Evolutionary conservation across 805 yeast genomes (phyloP), one percentile per base, ranked within the genome.

Genomic region (Ogataea paraovalis): DNA sequence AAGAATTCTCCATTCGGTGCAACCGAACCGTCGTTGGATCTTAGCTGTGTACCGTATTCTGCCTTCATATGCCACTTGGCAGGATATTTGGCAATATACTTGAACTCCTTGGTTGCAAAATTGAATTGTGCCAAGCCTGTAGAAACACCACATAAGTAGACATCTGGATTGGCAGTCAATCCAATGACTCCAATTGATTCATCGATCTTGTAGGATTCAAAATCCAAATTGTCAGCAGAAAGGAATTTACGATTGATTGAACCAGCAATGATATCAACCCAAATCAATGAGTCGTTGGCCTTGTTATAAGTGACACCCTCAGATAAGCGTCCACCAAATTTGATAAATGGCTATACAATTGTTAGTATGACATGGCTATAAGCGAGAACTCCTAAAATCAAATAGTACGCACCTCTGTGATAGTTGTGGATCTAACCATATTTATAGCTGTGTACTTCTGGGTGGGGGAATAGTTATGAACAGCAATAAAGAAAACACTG

Each of bases 21-120:
- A 37, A 89, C 77, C 41, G 79, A 76, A 0, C 97, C 96, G 61
- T 90, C 97, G 59, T 90, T 90, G 38, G 94, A 84, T 58, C 90
- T 72, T 62, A 77, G 63, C 40, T 65, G 67, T 20, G 46, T 39
- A 2, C 61, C 65, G 8, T 53, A 43, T 12, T 44, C 43, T 2
- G 58, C 57, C 13, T 66, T 58, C 42, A 63, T 59, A 41, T 57
- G 62, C 48, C 71, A 69, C 39, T 68, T 67, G 43, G 75, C 57
- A 23, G 80, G 68, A 49, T 66, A 83, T 23, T 67, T 43, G 8
- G 62, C 58, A 34, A 69, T 56, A 45, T 68, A 68, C 32, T 68
- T 59, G 65, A 76, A 74, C 22, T 59, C 46, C 6, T 60, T 55
- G 1, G 72, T 68, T 12, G 46, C 47, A 42, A 85, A 73, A 56